Percentiles rank a stretch among this genome's conserved stretches.
phyloP scores from a whole-genome alignment of 805 yeast species.

The Starmerella vaccinii region DNA sequence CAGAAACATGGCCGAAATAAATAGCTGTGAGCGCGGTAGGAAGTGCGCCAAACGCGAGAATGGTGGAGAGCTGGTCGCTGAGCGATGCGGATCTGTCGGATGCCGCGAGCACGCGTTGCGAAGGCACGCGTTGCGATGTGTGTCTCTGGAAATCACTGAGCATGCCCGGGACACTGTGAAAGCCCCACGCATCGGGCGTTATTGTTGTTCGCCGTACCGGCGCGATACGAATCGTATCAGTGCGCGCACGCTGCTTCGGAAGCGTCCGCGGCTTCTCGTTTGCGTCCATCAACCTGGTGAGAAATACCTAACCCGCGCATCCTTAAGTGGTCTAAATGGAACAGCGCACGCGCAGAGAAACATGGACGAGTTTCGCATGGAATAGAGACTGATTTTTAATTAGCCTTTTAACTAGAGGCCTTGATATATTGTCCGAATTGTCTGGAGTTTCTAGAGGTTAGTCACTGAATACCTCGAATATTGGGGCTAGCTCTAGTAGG shows the following conservation, averaged over 20 bases:
- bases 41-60: conserved; percentile 13
- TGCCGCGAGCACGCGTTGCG: background rate
- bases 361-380: too few relatives aligned
- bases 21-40: conserved; percentile 14
- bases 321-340: background rate
- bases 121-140: conserved; percentile 26
- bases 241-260: conserved; percentile 8
- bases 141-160: conserved; percentile 32
- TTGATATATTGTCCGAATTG: background rate
- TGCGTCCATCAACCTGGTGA: background rate
- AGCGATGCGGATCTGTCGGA: conserved; percentile 1
- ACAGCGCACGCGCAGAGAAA: too few relatives aligned
- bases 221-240: conserved; percentile 24
- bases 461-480: background rate
- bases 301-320: conserved; percentile 4
- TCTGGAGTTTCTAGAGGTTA: background rate
- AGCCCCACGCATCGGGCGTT: conserved; percentile 31
- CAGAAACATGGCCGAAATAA: background rate
- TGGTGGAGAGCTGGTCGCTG: conserved; percentile 7
- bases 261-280: conserved; percentile 6
- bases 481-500: too few relatives aligned
- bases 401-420: too few relatives aligned
- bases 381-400: too few relatives aligned
- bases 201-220: conserved; percentile 27
- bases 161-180: conserved; percentile 31